Evolutionary conservation across 2,329 filamentous ascomycete genomes (phyloP), one percentile per base, ranked within the genome.

Genomic region (Sclerotinia spermophila): DNA sequence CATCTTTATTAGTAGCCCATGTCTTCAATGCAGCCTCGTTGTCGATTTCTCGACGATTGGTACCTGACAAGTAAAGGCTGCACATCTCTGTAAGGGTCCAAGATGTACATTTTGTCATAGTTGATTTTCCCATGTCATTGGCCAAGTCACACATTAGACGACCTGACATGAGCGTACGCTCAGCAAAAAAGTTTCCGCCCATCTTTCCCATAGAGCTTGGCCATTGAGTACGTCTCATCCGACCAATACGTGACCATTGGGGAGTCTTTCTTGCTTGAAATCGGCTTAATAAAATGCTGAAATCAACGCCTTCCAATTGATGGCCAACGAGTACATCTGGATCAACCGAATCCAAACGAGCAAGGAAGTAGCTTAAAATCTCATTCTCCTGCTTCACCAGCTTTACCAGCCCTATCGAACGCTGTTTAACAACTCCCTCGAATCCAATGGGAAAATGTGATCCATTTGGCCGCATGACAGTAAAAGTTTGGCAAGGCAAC

Each of bases 21-120:
- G 91, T 92, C 79, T 92, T 94, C 71, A 99, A 83, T 5, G 93
- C 94, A 67, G 85, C 89, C 75, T 98, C 96, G 75, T 92, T 95
- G 79, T 99, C 95, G 44, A 99, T 82, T 51, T 99, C 96, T 69
- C 90, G 88, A 56, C 96, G 91, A 56, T 48, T 73, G 5, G 73
- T 75, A 38, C 88, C 88, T 44, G 89, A 86, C 7, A 99, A 89
- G 75, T 97, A 97, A 24, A 98, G 86, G 74, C 90, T 92, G 80
- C 94, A 97, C 94, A 99, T 99, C 81, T 99, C 96, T 2, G 95
- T 96, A 80, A 99, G 85, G 80, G 92, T 97, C 96, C 96, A 99
- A 4, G 94, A 97, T 81, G 97, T 95, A 80, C 96, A 99, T 82
- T 97, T 97, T 77, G 88, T 90, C 95, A 98, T 98, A 74, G 94